Evolutionary conservation across 2,329 filamentous ascomycete genomes (phyloP), one percentile per base, ranked within the genome.

Genomic region (Diaporthe longicolla): DNA sequence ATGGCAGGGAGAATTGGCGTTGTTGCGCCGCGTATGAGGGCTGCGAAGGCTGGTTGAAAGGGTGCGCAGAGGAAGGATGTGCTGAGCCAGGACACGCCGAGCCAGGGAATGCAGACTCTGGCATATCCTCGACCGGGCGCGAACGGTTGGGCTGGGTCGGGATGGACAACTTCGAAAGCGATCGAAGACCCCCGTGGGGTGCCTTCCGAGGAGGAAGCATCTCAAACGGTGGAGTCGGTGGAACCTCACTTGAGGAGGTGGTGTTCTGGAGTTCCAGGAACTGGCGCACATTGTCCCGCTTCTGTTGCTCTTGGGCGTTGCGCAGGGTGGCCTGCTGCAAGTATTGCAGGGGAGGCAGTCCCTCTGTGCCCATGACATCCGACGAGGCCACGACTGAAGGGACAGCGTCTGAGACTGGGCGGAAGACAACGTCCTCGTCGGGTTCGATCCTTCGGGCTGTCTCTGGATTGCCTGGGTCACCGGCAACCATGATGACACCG

Each of bases 381-480:
- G 95, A 98, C 0, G 96, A 98, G 35, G 95, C 96, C 70, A 97
- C 93, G 13, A 98, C 88, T 1, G 95, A 98, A 13, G 93, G 94
- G 4, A 93, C 90, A 26, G 90, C 90, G 78, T 97, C 93, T 8
- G 94, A 96, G 35, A 91, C 86, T 15, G 94, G 93, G 57, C 93
- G 91, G 76, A 89, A 82, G 8, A 85, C 82, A 7, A 85, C 82
- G 74, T 90, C 84, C 73, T 87, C 90, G 78, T 79, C 87, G 79
- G 83, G 87, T 77, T 91, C 89, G 76, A 90, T 82, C 29, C 89
- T 88, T 69, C 84, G 81, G 71, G 90, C 89, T 4, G 92, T 94
- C 73, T 88, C 85, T 11, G 94, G 89, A 81, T 97, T 97, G 70
- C 94, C 93, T 15, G 93, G 93, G 80, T 97, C 91, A 72, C 94